Conservation (phyloP, 495 filamentous ascomycete genomes). For the Glarea lozoyensis region DNA sequence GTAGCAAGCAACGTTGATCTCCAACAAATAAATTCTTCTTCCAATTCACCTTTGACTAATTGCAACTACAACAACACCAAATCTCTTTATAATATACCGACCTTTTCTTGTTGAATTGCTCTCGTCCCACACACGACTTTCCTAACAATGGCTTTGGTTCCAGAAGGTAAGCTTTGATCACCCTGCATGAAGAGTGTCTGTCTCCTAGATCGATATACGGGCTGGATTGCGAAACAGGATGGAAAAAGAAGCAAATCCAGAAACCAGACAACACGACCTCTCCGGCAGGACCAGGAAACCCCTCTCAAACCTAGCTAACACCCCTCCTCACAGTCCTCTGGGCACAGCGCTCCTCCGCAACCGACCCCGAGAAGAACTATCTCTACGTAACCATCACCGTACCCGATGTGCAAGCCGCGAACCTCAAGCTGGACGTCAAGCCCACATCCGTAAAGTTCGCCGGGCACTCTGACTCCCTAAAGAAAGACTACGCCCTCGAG, state of each 20-base stretch:
- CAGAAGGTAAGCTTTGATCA: constrained; percentile 25
- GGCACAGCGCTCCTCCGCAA: constrained; percentile 86
- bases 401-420: constrained; percentile 61
- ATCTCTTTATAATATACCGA: neutral
- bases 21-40: neutral
- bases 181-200: constrained; percentile 1
- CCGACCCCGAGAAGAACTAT: constrained; percentile 78
- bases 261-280: too few relatives aligned
- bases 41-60: neutral
- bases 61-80: neutral
- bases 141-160: constrained; percentile 23
- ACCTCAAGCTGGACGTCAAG: constrained; percentile 72
- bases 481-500: constrained; percentile 75
- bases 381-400: constrained; percentile 85
- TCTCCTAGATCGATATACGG: too few relatives aligned
- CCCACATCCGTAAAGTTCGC: constrained; percentile 69
- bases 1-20: neutral
- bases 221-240: too few relatives aligned
- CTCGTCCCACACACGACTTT: constrained; percentile 1
- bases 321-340: constrained; percentile 61
- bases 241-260: constrained; percentile 1
- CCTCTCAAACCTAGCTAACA: constrained; percentile 10
- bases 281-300: too few relatives aligned
- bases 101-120: neutral
- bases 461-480: constrained; percentile 66